These are phyloP conservation scores for Botrytis cinerea DNA, from an alignment of 2,329 filamentous ascomycete genomes.

Conservation along the genomic window DNA sequence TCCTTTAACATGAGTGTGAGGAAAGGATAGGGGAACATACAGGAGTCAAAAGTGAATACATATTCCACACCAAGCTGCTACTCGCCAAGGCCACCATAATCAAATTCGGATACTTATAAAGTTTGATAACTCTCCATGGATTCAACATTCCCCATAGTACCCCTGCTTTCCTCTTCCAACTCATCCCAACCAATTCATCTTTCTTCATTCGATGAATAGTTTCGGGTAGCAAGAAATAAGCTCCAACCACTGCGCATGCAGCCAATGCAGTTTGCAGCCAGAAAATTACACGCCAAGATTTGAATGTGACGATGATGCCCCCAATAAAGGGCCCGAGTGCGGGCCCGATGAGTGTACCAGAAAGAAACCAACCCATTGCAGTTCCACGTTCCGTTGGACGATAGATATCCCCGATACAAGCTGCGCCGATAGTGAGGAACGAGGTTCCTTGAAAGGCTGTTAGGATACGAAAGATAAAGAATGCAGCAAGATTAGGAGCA, in stretches of 20 bases:
- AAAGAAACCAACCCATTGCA: constrained; percentile 72
- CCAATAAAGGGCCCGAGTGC: constrained; percentile 70
- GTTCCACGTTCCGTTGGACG: constrained; percentile 69
- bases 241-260: constrained; percentile 57
- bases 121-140: constrained; percentile 61
- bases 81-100: constrained; percentile 62
- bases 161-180: constrained; percentile 49
- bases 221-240: constrained; percentile 69
- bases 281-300: constrained; percentile 73
- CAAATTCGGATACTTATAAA: constrained; percentile 71
- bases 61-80: constrained; percentile 71
- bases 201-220: constrained; percentile 68
- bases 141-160: constrained; percentile 66
- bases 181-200: constrained; percentile 60
- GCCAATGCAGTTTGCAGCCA: constrained; percentile 74
- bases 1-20: no score
- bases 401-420: constrained; percentile 68
- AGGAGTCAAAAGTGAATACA: constrained; percentile 67
- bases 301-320: constrained; percentile 75
- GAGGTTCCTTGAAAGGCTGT: constrained; percentile 75
- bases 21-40: not conserved
- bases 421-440: constrained; percentile 71
- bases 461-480: constrained; percentile 73
- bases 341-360: constrained; percentile 70
- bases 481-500: constrained; percentile 68